A percentile compares a stretch with the other conserved stretches of the same genome.
Conservation (phyloP, 768 basidiomycete genomes). For the Boletus subparvulus region DNA sequence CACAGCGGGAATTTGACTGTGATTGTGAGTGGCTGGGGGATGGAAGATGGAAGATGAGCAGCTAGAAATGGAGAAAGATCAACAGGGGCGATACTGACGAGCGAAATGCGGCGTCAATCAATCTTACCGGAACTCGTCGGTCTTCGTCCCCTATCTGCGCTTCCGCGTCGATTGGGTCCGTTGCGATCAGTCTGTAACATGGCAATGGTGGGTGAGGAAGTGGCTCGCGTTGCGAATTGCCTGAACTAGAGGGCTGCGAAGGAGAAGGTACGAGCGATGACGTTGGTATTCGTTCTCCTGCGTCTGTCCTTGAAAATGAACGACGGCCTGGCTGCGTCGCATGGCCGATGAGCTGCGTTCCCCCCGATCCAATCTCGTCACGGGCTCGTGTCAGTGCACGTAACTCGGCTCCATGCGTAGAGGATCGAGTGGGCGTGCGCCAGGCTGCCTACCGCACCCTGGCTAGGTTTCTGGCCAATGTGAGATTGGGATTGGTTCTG, state of each 20-base stretch:
- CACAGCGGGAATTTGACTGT: constrained; percentile 25
- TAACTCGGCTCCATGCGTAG: constrained; percentile 23
- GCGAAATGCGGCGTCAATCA: neutral
- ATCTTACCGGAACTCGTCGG: constrained; percentile 30
- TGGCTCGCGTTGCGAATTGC: constrained; percentile 27
- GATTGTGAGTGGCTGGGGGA: constrained; percentile 26
- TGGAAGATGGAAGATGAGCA: constrained; percentile 21
- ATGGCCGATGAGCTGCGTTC: constrained; percentile 26
- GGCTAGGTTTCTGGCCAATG: constrained; percentile 10
- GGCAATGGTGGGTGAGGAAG: constrained; percentile 33
- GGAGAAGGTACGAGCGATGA: constrained; percentile 23
- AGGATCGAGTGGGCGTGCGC: constrained; percentile 21
- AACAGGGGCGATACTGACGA: neutral
- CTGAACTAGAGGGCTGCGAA: constrained; percentile 10
- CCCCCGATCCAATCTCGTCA: constrained; percentile 24
- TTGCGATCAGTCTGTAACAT: constrained; percentile 31
- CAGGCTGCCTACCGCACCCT: constrained; percentile 2
- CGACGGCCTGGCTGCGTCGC: constrained; percentile 19
- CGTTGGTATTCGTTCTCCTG: constrained; percentile 26
- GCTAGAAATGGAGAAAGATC: constrained; percentile 7
- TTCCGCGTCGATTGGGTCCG: constrained; percentile 18
- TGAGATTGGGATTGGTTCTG: constrained; percentile 26
- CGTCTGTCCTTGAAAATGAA: constrained; percentile 27
- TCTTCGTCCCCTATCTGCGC: constrained; percentile 27
- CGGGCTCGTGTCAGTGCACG: constrained; percentile 35